A percentile compares a stretch with the other conserved stretches of the same genome.
phyloP scores from a whole-genome alignment of 345 rosid genomes.

The Physaria fendleri region DNA sequence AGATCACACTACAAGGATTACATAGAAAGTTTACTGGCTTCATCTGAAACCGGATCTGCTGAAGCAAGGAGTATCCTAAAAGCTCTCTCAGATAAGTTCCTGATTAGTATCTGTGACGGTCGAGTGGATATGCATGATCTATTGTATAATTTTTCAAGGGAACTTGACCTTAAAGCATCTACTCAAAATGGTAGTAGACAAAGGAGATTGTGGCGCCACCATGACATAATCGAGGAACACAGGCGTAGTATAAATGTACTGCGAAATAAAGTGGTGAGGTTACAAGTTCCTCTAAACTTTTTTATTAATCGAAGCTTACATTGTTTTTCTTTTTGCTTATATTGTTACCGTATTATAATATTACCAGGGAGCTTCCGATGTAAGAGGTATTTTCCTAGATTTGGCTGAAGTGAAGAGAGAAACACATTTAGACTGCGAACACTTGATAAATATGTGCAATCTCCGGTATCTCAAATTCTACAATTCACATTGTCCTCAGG shows the following conservation, averaged over 20 bases:
- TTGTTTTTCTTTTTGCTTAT: neutral
- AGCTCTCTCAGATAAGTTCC: conserved; percentile 13
- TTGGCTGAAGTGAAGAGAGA: neutral
- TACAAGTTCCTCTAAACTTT: neutral
- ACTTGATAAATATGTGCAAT: neutral
- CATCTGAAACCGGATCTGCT: neutral
- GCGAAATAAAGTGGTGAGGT: neutral
- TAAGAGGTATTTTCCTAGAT: neutral
- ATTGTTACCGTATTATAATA: neutral
- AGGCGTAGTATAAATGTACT: neutral
- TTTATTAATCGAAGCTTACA: neutral
- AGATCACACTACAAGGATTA: neutral
- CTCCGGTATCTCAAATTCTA: neutral
- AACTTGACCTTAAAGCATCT: neutral
- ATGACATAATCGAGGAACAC: neutral
- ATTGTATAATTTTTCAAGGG: conserved; percentile 8
- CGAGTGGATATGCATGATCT: conserved; percentile 26
- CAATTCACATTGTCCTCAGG: neutral
- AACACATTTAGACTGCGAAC: neutral
- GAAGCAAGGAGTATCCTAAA: neutral
- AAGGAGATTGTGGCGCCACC: neutral
- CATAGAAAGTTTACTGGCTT: neutral
- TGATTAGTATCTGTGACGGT: neutral
- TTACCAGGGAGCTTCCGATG: neutral
- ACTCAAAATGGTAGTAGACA: neutral